Evolutionary conservation across 805 yeast genomes (phyloP).

Genomic region (Ogataea trehalophila): DNA sequence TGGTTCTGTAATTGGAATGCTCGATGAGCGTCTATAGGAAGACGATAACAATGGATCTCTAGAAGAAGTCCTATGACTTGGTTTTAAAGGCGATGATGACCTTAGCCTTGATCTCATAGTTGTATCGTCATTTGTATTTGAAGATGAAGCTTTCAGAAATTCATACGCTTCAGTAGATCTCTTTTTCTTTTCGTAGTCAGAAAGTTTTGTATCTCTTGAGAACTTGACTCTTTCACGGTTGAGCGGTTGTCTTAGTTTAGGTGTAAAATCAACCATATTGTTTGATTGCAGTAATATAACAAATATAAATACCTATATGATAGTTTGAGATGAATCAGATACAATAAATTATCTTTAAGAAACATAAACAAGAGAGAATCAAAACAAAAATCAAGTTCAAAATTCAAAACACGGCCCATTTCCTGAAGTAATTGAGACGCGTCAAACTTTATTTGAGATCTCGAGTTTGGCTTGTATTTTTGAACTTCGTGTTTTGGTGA

Average conservation of each 20-base stretch:
- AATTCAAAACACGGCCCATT: no score
- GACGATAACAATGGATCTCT: background rate
- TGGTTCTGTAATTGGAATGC: background rate
- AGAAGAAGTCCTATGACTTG: constrained; percentile 1
- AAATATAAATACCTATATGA: background rate
- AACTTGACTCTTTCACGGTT: constrained; percentile 13
- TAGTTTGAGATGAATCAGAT: no score
- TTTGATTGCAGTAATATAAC: background rate
- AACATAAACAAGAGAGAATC: no score
- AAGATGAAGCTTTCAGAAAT: constrained; percentile 5
- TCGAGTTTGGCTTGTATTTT: no score
- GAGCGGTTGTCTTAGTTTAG: constrained; percentile 6
- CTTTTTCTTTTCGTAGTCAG: constrained; percentile 14
- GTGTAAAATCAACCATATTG: constrained; percentile 1
- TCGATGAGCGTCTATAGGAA: background rate
- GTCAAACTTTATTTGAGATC: no score
- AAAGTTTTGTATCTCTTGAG: constrained; percentile 13
- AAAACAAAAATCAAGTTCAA: no score
- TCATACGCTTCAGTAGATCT: constrained; percentile 12
- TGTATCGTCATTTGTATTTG: background rate
- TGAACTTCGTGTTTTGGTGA: no score
- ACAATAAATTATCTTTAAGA: no score
- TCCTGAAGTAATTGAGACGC: no score
- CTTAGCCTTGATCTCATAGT: constrained; percentile 3
- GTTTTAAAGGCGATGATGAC: constrained; percentile 2